phyloP scores from a whole-genome alignment of 805 yeast species.

The Wickerhamiella lipophila region DNA sequence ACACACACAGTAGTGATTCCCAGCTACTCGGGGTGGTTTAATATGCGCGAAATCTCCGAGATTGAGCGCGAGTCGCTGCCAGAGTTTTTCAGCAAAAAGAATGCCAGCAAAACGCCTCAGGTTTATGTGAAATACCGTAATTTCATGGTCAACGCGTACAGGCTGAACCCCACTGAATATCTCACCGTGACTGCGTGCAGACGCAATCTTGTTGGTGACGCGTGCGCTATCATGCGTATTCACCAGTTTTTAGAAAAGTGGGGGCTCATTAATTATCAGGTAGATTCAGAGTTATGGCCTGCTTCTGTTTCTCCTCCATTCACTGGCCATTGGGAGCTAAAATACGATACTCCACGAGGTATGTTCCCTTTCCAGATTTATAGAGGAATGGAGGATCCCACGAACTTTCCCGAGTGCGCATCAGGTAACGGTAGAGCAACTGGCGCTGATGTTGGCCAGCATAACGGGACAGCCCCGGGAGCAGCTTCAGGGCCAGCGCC shows the following conservation, averaged over 20 bases:
- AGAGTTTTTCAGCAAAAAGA: conserved; percentile 56
- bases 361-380: conserved; percentile 81
- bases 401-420: conserved; percentile 14
- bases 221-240: conserved; percentile 72
- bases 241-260: conserved; percentile 76
- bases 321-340: conserved; percentile 64
- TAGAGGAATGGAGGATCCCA: conserved; percentile 45
- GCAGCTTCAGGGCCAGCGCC: too few relatives aligned
- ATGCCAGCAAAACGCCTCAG: conserved; percentile 66
- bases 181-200: conserved; percentile 83
- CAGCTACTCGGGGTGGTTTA: conserved; percentile 79
- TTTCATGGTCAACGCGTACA: conserved; percentile 76
- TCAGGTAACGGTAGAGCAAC: neutral
- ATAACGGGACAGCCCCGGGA: neutral
- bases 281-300: conserved; percentile 65
- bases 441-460: neutral
- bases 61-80: conserved; percentile 78
- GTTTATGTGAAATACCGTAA: conserved; percentile 73
- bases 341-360: conserved; percentile 83
- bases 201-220: conserved; percentile 83
- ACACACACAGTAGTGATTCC: conserved; percentile 79
- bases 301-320: conserved; percentile 51
- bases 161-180: conserved; percentile 82
- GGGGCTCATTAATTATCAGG: conserved; percentile 91
- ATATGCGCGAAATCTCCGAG: conserved; percentile 53